phyloP scores from a whole-genome alignment of 2,329 filamentous ascomycete genomes.

The Alternaria brassicicola region DNA sequence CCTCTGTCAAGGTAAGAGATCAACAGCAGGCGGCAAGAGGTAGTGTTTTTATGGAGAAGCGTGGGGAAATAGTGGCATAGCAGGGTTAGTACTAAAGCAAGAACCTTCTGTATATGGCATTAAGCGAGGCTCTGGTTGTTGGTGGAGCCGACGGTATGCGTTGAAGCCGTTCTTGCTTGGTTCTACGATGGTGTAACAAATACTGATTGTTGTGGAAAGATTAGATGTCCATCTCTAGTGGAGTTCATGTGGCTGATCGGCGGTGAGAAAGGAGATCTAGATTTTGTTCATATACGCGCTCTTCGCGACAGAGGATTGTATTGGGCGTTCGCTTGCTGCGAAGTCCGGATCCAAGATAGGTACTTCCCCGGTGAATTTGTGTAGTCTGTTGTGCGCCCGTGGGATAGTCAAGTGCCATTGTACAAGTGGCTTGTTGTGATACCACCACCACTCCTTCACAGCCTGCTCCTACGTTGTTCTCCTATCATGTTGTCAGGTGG shows the following conservation, averaged over 20 bases:
- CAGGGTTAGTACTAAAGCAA: not conserved
- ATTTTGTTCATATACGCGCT: conserved; percentile 5
- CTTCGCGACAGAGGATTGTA: not conserved
- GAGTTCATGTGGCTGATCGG: conserved; percentile 7
- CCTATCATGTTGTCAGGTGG: conserved; percentile 12
- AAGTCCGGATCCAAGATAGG: not conserved
- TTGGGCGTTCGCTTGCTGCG: not conserved
- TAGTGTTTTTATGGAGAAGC: conserved; percentile 12
- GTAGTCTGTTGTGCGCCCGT: conserved; percentile 4
- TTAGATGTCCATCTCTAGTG: not conserved
- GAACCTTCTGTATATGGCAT: conserved; percentile 9
- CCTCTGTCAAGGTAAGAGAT: conserved; percentile 8
- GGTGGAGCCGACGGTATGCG: conserved; percentile 15
- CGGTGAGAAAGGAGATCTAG: not conserved
- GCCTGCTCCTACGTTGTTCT: not conserved
- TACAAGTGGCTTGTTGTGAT: conserved; percentile 10
- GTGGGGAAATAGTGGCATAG: conserved; percentile 12
- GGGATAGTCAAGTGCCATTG: conserved; percentile 2
- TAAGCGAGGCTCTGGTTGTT: not conserved
- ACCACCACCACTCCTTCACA: conserved; percentile 1
- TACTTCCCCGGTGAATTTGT: not conserved
- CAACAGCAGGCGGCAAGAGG: not conserved
- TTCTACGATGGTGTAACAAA: not conserved
- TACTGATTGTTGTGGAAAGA: not conserved
- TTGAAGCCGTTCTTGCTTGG: not conserved